Conservation (phyloP, 176 grass and related monocot genomes). For the Aegilops longissima region DNA sequence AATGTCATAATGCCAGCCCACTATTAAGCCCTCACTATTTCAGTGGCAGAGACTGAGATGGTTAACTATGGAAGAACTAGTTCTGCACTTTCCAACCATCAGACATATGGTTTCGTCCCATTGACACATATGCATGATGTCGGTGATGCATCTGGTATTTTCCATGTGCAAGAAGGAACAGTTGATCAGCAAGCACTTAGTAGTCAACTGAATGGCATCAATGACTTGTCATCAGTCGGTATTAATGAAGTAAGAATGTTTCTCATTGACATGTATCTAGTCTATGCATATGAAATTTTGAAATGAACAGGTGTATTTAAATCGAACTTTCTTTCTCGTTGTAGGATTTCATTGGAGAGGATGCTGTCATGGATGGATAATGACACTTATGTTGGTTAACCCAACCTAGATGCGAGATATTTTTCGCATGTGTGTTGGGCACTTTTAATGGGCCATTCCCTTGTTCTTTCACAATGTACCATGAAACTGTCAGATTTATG, state of each 20-base stretch:
- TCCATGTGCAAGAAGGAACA: neutral
- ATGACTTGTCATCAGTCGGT: neutral
- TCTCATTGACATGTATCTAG: no score
- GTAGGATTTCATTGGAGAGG: no score
- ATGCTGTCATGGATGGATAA: no score
- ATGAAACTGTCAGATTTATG: neutral
- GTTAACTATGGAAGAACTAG: constrained; percentile 16
- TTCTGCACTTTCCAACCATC: constrained; percentile 13
- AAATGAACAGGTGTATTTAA: no score
- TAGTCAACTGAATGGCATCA: neutral
- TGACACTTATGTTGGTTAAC: neutral
- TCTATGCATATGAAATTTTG: no score
- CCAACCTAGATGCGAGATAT: neutral
- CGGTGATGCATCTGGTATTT: neutral
- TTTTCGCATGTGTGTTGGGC: neutral
- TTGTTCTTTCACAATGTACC: neutral
- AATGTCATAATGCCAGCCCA: no score
- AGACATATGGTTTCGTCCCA: no score
- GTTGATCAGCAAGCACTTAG: neutral
- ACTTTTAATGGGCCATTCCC: neutral
- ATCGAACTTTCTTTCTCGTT: no score
- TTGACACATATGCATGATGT: neutral
- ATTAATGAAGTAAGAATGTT: no score
- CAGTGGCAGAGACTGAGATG: neutral
- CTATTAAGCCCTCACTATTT: no score